phyloP scores from a whole-genome alignment of 371 early-diverging fungal genomes.

The Rhizopus sp. region DNA sequence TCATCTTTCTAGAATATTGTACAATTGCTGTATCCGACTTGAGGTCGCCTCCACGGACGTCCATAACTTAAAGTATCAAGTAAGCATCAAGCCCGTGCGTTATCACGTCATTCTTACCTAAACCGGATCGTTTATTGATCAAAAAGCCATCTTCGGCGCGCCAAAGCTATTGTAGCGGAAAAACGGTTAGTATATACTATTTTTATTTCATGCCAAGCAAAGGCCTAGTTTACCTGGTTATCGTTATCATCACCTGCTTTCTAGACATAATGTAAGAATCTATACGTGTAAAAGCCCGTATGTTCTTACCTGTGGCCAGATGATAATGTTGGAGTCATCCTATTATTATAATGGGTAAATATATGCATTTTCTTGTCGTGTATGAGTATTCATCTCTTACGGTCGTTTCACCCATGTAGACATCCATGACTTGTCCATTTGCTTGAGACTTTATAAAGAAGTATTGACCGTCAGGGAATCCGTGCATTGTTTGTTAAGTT shows the following conservation, averaged over 20 bases:
- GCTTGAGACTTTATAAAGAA: constrained; percentile 27
- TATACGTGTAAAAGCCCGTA: neutral
- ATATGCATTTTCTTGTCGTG: neutral
- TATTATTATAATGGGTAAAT: constrained; percentile 10
- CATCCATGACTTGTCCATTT: constrained; percentile 19
- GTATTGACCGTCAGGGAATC: constrained; percentile 26
- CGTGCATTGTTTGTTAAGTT: constrained; percentile 6
- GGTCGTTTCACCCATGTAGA: constrained; percentile 30
- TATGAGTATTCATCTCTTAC: constrained; percentile 9
- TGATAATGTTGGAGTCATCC: constrained; percentile 47
- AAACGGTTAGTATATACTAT: neutral
- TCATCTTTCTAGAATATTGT: constrained; percentile 45
- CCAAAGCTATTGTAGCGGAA: constrained; percentile 36
- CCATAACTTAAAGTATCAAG: constrained; percentile 30
- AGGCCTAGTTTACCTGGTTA: constrained; percentile 35
- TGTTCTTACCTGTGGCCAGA: constrained; percentile 44
- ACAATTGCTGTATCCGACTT: constrained; percentile 40
- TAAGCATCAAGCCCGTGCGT: neutral
- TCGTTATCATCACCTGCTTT: constrained; percentile 40
- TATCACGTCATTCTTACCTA: constrained; percentile 30
- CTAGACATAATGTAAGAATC: constrained; percentile 12
- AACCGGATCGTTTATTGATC: constrained; percentile 47
- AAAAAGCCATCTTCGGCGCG: constrained; percentile 51
- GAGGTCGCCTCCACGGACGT: constrained; percentile 53
- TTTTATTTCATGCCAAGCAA: neutral